Conservation (phyloP, 2,329 filamentous ascomycete species). For the Talaromyces funiculosus region DNA sequence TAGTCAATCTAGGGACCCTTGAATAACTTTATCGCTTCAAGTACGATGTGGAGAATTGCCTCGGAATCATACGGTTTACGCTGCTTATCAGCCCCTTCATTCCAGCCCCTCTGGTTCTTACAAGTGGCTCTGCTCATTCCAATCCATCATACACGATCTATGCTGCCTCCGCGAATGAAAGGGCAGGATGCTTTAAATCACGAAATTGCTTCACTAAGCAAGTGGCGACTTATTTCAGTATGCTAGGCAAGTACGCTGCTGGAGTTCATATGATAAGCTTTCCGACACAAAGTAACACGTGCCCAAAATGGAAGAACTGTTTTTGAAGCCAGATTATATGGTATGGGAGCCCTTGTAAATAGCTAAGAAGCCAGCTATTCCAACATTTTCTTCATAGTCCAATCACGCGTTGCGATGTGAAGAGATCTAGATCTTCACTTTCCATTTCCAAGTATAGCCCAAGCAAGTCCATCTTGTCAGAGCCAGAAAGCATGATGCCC, state of each 20-base stretch:
- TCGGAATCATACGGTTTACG: neutral
- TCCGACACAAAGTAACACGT: neutral
- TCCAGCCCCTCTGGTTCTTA: neutral
- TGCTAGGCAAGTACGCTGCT: neutral
- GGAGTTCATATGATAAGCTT: neutral
- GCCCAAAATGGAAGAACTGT: neutral
- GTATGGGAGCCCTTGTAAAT: neutral
- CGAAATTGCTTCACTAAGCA: no score
- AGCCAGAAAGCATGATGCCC: constrained; percentile 30
- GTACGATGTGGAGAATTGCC: neutral
- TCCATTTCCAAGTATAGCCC: constrained; percentile 35
- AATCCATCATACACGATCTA: no score
- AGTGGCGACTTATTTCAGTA: no score
- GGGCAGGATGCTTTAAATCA: no score
- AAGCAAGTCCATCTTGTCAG: constrained; percentile 37
- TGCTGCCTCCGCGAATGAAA: no score
- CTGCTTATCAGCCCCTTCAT: neutral
- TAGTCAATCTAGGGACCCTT: no score
- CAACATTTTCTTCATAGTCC: neutral
- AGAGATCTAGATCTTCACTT: constrained; percentile 27
- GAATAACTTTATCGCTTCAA: no score
- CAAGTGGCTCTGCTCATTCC: neutral
- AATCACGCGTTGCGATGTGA: no score
- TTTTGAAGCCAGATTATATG: neutral
- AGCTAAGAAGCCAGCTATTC: neutral